Base-by-base conservation (phyloP, 2,329 filamentous ascomycete species). In the Paraphaeosphaeria minitans region DNA sequence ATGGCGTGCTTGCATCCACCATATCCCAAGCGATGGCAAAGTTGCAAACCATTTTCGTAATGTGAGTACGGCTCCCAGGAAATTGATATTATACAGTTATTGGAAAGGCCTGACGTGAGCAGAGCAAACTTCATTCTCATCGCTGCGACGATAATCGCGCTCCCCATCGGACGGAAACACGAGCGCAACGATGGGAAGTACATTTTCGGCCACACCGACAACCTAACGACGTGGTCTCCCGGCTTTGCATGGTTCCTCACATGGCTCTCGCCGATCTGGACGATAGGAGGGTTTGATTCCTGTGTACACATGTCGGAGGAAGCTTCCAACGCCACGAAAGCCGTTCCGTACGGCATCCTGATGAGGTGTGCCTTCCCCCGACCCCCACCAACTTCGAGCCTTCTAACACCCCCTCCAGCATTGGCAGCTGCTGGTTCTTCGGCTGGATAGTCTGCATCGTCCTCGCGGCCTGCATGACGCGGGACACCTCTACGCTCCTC, bases 201-300 rank as follows among this genome's bases (percentile, higher is more conserved):
- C 60, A 85, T 89, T 35, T 89, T 87, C 65, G 78, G 79, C 0
- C 75, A 83, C n/a, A 77, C 82, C 1, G 81, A 83, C 16, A 88
- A 88, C 63, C 72, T 84, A 2, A 86, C 84, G 0, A 82, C 81
- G 0, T 88, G 86, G 75, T 73, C 74, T 22, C 65, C 64, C 2
- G 75, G 75, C 0, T 77, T 84, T 82, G 77, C 83, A 0, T 88
- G 87, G 63, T 85, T 88, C 76, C 74, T 88, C 1, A 77, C 83
- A 0, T 88, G 85, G 84, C 76, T 88, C 21, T 81, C 79, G 31
- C 86, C 86, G 0, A 87, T 89, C 60, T 89, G 86, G 86, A 85
- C 84, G 0, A 83, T 84, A 48, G 65, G 66, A 12, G 64, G 49
- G 1, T 68, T 68, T 48, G 58, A 65, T 42, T 60, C 47, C 12